Evolutionary conservation across 2,329 filamentous ascomycete species (phyloP), one percentile per base, ranked within the genome.

Genomic region (Sclerotinia spermophila): DNA sequence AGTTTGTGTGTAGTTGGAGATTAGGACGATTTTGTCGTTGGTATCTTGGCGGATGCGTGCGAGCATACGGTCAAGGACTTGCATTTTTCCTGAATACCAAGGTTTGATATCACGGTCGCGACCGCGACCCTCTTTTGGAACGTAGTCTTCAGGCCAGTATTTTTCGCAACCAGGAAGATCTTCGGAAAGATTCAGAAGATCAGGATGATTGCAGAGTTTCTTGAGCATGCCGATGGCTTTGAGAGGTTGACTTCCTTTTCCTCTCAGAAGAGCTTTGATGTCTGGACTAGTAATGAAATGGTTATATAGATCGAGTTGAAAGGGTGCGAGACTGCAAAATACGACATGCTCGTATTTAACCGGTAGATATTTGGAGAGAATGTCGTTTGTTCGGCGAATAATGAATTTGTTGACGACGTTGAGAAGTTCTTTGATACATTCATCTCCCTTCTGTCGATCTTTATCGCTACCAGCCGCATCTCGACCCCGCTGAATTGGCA

Each of bases 291-390:
- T 93, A 81, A 99, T 94, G 81, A 99, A 99, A 81, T 97, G 93
- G 78, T 97, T 97, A 84, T 99, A 99, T 1, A 99, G 84, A 75
- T 93, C 92, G 69, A 94, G 86, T 80, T 99, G 96, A 82, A 99
- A 98, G 0, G 92, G 92, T 24, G 96, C 92, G 60, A 97, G 86
- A 76, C 95, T 95, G 85, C 96, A 99, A 82, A 99, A 99, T 1
- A 99, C 96, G 42, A 99, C 96, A 79, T 99, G 96, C 81, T 99
- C 96, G 81, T 99, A 99, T 83, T 99, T 99, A 83, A 98, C 90
- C 0, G 96, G 96, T 71, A 99, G 83, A 79, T 99, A 99, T 81
- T 99, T 99, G 67, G 95, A 97, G 35, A 99, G 83, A 73, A 99
- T 97, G 78, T 99, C 96, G 85, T 99, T 99, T 5, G 95, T 97